These are phyloP conservation scores for Salix suchowensis DNA, from an alignment of 345 rosid genomes.

Conservation along the genomic window DNA sequence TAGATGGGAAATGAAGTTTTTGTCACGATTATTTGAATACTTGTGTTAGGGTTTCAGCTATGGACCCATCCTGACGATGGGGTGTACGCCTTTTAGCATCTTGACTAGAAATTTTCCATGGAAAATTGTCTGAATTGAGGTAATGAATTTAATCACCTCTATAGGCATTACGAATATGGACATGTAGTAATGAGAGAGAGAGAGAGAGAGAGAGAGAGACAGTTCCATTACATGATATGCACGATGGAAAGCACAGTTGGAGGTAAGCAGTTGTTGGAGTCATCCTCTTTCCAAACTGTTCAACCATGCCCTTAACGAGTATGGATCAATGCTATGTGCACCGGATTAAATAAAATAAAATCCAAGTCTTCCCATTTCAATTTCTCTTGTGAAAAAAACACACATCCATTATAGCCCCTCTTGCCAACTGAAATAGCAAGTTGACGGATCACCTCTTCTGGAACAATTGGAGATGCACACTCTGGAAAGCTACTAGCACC, in stretches of 20 bases:
- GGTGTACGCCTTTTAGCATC: too few species aligned
- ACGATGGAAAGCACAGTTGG: not conserved
- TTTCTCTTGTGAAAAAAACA: not conserved
- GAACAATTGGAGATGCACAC: conserved; percentile 78
- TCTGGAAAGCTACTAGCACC: conserved; percentile 99
- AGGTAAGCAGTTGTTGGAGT: not conserved
- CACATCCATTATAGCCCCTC: not conserved
- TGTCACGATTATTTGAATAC: too few species aligned
- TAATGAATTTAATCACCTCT: too few species aligned
- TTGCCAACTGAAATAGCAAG: not conserved
- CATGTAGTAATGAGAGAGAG: too few species aligned
- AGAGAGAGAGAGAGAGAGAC: too few species aligned
- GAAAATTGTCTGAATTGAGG: too few species aligned
- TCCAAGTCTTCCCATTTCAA: not conserved
- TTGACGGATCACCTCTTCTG: conserved; percentile 72
- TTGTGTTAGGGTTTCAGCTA: too few species aligned
- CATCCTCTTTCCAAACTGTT: not conserved
- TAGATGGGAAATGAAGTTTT: too few species aligned
- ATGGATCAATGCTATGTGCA: not conserved
- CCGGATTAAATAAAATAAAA: not conserved
- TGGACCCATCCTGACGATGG: too few species aligned
- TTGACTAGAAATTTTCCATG: too few species aligned
- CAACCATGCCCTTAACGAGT: not conserved
- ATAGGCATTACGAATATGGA: too few species aligned
- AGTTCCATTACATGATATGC: not conserved